Evolutionary conservation across 371 early-diverging fungal genomes (phyloP), one percentile per base, ranked within the genome.

Genomic region (Mortierella sp.): DNA sequence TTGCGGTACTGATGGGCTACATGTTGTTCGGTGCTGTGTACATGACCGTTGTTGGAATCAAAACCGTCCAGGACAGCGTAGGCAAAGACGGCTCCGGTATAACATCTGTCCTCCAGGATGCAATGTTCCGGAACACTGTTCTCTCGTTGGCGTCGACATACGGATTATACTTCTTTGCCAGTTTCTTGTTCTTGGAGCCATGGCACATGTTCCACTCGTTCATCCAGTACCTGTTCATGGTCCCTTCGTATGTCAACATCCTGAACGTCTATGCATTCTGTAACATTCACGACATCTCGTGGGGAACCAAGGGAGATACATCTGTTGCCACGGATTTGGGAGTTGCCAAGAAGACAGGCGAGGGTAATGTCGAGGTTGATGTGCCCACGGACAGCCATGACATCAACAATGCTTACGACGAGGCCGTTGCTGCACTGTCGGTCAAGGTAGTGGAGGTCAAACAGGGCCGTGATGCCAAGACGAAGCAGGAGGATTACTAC

Each of bases 301-400:
- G 97, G 97, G 97, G 97, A 47, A 96, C 97, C 28, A 96, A 96
- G 83, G 96, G 96, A 66, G 95, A 91, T 66, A 90, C 84, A 59
- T 76, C 71, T 42, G 80, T 84, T 16, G 72, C 80, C 24, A 84
- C 82, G 21, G 86, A 88, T 80, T 80, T 90, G 46, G 91, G 91
- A 60, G 84, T 85, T 2, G 91, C 88, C 68, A 87, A 86, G 72
- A 63, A 82, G 58, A 82, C 70, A 10, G 66, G 63, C 0, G 69
- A 71, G 28, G 81, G 76, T 24, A 78, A 71, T 26, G 80, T 70
- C 10, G 73, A 80, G 39, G 86, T 96, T 45, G 85, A 87, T 39
- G 81, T 95, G 14, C 92, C 94, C 1, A 83, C 88, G 23, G 94
- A 94, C 55, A 83, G 88, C 54, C 87, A 84, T 49, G 95, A 94